These are phyloP conservation scores for Capronia americana DNA, from an alignment of 2,329 filamentous ascomycete species.

Conservation along the genomic window DNA sequence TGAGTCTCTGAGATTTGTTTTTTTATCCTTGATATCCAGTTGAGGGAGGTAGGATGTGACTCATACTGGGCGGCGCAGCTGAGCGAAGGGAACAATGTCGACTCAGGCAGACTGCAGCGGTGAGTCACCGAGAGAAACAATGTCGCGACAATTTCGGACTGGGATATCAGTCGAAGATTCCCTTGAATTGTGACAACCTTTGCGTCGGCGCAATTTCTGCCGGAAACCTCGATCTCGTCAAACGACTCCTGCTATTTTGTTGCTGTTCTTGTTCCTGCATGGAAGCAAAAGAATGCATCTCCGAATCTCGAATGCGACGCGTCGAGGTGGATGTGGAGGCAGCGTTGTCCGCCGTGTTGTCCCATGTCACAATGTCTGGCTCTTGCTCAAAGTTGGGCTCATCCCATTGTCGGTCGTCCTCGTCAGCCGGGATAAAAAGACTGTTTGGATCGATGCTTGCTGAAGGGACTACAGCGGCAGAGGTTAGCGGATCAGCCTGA, in stretches of 20 bases:
- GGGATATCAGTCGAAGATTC: slow-evolving; percentile 51
- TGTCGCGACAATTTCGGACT: background rate
- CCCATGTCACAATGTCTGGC: slow-evolving; percentile 49
- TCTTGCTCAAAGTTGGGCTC: slow-evolving; percentile 62
- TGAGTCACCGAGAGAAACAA: background rate
- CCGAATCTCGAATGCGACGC: slow-evolving; percentile 46
- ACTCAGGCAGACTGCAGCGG: background rate
- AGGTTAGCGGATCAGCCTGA: slow-evolving; percentile 31
- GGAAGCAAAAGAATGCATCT: slow-evolving; percentile 40
- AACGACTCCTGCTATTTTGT: slow-evolving; percentile 13
- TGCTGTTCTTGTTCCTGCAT: slow-evolving; percentile 29
- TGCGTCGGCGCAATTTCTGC: slow-evolving; percentile 55
- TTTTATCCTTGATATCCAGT: background rate
- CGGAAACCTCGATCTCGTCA: slow-evolving; percentile 20
- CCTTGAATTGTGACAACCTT: slow-evolving; percentile 55
- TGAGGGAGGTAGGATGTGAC: background rate
- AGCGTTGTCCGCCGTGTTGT: slow-evolving; percentile 70
- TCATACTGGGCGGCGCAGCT: background rate
- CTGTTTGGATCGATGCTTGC: slow-evolving; percentile 61
- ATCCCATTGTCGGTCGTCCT: slow-evolving; percentile 65
- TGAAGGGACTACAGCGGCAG: slow-evolving; percentile 41
- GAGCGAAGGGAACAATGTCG: background rate
- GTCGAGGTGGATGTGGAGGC: slow-evolving; percentile 48
- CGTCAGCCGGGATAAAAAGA: slow-evolving; percentile 65
- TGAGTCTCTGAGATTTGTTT: background rate